Conservation (phyloP, 148 eudicot genomes). For the Dianthus caryophyllus region DNA sequence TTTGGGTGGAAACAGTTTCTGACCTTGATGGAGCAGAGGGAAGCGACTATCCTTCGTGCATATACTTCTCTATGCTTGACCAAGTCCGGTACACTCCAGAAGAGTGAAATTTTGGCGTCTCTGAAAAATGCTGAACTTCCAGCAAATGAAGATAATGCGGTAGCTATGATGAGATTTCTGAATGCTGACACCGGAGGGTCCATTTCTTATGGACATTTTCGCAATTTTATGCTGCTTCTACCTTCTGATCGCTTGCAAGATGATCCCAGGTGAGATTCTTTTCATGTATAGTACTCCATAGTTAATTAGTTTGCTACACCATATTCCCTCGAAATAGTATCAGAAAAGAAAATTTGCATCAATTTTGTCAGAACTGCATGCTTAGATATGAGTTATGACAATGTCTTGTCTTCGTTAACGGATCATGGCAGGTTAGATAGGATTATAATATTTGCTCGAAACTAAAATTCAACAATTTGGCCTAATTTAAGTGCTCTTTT, state of each 20-base stretch:
- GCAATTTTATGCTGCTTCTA: constrained; percentile 88
- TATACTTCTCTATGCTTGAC: constrained; percentile 91
- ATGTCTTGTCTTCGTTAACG: background rate
- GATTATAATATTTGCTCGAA: background rate
- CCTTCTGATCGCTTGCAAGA: constrained; percentile 94
- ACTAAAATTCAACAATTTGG: background rate
- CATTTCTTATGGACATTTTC: constrained; percentile 96
- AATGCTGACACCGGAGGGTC: constrained; percentile 80
- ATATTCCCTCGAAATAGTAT: background rate
- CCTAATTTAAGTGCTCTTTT: too few relatives aligned
- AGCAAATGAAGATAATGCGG: constrained; percentile 92
- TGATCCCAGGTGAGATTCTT: constrained; percentile 75
- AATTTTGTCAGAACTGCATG: background rate
- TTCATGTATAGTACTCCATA: too few relatives aligned
- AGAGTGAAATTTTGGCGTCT: constrained; percentile 83
- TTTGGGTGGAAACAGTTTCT: constrained; percentile 94
- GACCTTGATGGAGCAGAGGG: constrained; percentile 93
- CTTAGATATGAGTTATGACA: background rate
- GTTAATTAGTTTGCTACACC: background rate
- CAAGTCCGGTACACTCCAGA: constrained; percentile 92
- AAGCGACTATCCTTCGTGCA: constrained; percentile 92
- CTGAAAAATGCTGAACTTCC: constrained; percentile 90
- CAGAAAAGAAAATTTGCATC: background rate
- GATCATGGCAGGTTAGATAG: background rate
- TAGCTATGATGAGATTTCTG: constrained; percentile 93